Conservation (phyloP, 495 filamentous ascomycete species). For the Tuber brumale region DNA sequence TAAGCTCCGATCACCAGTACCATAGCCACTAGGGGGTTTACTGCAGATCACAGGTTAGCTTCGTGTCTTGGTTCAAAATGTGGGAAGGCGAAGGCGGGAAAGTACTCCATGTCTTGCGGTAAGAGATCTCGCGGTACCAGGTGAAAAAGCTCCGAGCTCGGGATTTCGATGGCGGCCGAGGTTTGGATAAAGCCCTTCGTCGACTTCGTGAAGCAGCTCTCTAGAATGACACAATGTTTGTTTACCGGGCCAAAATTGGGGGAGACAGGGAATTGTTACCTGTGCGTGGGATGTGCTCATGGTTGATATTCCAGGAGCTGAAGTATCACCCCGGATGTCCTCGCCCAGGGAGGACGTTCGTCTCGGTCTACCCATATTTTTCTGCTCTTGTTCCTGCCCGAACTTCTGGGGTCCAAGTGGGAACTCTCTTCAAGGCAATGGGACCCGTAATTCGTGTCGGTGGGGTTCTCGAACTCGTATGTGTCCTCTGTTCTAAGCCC, state of each 20-base stretch:
- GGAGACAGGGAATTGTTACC: slow-evolving; percentile 12
- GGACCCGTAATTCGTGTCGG: not conserved
- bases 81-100: not conserved
- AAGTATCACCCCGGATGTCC: slow-evolving; percentile 40
- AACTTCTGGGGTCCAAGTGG: not conserved
- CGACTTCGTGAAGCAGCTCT: slow-evolving; percentile 37
- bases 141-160: slow-evolving; percentile 28
- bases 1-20: slow-evolving; percentile 60
- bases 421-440: not conserved
- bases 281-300: slow-evolving; percentile 40
- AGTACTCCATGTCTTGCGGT: slow-evolving; percentile 41
- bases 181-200: slow-evolving; percentile 31
- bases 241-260: not conserved
- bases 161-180: slow-evolving; percentile 16
- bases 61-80: not conserved
- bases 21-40: slow-evolving; percentile 68
- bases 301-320: slow-evolving; percentile 38
- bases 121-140: slow-evolving; percentile 40
- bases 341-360: slow-evolving; percentile 33
- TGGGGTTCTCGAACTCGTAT: not conserved
- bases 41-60: slow-evolving; percentile 31
- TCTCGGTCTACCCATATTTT: slow-evolving; percentile 32
- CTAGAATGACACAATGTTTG: slow-evolving; percentile 20
- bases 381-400: not conserved
- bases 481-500: not conserved